Evolutionary conservation across 257 asterid species (phyloP), one percentile per base, ranked within the genome.

Genomic region (Salvia splendens): DNA sequence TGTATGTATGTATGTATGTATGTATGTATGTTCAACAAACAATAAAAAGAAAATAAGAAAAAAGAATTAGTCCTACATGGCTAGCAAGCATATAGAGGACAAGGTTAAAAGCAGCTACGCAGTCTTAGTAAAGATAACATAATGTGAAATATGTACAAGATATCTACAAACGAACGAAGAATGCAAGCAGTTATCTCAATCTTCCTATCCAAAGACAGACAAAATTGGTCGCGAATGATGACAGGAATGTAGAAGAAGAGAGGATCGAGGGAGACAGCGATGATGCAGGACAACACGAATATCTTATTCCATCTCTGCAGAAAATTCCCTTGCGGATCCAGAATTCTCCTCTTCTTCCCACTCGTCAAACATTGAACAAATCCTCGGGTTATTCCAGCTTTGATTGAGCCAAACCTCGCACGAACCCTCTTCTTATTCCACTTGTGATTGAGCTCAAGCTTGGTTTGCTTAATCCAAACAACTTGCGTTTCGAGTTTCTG

Each of bases 231-330:
- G 61, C 33, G 53, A 12, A 82, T 76, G 20, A 88, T 59, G 32
- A 78, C 82, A 7, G 92, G 92, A 73, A 82, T 76, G 78, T 88
- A 88, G 75, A 88, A 85, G 85, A 88, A 88, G 12, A 85, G 46
- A 5, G 92, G 95, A 61, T 88, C 92, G 32, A 88, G 12, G 1
- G 86, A 73, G 52, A 84, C 82, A 0, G 87, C 86, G 11, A 87
- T 56, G 30, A 82, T 32, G 67, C 87, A 83, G 16, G 83, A 71
- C 8, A 85, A 8, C 5, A 85, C 77, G 15, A 87, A 83, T 57
- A 85, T 65, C 74, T 81, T 87, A 54, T 85, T 85, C 90, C 95
- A 85, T 35, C 32, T 74, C 70, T 73, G 86, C 46, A 84, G 81
- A 75, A 80, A 88, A 20, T 61, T 33, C 17, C 70, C 84, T 47